Evolutionary conservation across 1,139 yeast species (phyloP).

Genomic region (Arxiozyma telluris): DNA sequence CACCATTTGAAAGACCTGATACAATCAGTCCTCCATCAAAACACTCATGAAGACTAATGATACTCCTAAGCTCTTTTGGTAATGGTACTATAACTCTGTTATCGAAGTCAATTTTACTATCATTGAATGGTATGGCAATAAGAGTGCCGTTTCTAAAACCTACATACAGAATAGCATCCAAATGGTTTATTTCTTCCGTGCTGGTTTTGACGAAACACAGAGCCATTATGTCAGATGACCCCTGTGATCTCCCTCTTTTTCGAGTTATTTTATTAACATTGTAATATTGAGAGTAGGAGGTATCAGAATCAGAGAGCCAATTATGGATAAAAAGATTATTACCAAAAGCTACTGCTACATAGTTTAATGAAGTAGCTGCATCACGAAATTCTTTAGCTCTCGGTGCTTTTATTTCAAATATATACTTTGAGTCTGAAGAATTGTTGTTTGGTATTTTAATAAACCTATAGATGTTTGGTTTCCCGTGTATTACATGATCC

Average conservation of each 20-base stretch:
- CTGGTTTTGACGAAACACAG: background rate
- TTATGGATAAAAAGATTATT: background rate
- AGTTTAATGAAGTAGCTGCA: background rate
- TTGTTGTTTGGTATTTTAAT: background rate
- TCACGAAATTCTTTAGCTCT: background rate
- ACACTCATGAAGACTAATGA: background rate
- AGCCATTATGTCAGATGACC: background rate
- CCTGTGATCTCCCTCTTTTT: background rate
- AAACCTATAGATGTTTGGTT: background rate
- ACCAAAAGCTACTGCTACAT: background rate
- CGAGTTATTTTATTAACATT: background rate
- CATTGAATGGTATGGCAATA: background rate
- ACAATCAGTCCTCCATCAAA: constrained; percentile 1
- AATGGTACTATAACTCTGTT: background rate
- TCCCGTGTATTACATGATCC: background rate
- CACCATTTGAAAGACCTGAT: background rate
- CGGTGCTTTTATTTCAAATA: background rate
- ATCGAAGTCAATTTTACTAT: background rate
- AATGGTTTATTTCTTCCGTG: background rate
- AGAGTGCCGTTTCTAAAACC: background rate
- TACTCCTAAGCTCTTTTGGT: background rate
- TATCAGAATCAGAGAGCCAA: background rate
- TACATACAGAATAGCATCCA: background rate
- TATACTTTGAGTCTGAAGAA: background rate
- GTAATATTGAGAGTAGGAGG: background rate